Base-by-base conservation (phyloP, 495 filamentous ascomycete species). In the Xylaria cubensis region DNA sequence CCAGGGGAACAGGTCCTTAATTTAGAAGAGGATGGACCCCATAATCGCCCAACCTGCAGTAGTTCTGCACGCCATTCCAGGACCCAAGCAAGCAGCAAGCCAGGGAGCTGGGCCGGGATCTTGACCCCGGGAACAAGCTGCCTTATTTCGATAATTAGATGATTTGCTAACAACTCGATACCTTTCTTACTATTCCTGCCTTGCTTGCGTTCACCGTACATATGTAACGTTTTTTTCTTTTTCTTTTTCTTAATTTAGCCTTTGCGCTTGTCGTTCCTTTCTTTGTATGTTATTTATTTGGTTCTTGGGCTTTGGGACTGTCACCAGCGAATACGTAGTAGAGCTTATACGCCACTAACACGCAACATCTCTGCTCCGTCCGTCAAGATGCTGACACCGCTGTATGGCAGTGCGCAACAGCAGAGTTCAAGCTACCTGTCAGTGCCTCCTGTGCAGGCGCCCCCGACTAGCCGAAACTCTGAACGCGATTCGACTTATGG, bases 401-500 rank as follows among this genome's bases (percentile, higher is more conserved):
- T 26, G 9, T 63, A 73, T 74, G 61, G 67, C 67, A 77, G 77
- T 70, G 48, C 21, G 32, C 69, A 74, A 50, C 72, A 69, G 29
- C 68, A 74, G 6, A 69, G 46, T 26, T 71, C 74, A 26, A 72
- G 24, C 46, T 53, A 70, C 51, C 42, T 71, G 44, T 53, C 71
- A 9, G 72, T 77, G n/a, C 78, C 80, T 32, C 71, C 80, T 29
- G 76, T 78, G 13, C 79, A 77, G 67, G 70, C 81, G 59, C 80
- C 79, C 19, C 77, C 79, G 34, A 79, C 74, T 13, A 74, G 79
- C 72, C 80, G 79, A 48, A 74, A 79, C 53, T 72, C 69, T 29
- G 62, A 78, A 39, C 84, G 80, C 67, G 76, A 76, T 26, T 75
- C 82, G 5, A 76, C 69, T 63, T 74, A 74, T 65, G 74, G 74